Evolutionary conservation across 495 filamentous ascomycete species (phyloP), one percentile per base, ranked within the genome.

Genomic region (Thozetella sp.): DNA sequence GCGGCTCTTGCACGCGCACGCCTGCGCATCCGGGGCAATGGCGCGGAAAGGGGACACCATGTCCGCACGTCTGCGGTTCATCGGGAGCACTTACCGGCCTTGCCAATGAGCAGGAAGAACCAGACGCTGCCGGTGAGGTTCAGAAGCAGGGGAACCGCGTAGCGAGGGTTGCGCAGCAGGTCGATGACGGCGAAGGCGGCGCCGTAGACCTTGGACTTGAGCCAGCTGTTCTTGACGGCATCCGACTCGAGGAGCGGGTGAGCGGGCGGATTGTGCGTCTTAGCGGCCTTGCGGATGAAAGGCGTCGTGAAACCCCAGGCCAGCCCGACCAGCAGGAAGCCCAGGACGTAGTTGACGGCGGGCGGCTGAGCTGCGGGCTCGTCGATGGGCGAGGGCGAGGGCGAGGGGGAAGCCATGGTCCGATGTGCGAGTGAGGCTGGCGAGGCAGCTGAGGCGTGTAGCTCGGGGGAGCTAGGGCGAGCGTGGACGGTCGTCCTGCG

Each of bases 101-200:
- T 84, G 56, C 95, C 95, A 79, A 99, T 91, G 61, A 99, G 76
- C 64, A 97, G 71, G 68, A 99, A 99, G 67, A 99, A 99, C 95
- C 95, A 99, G 61, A 99, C 82, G 67, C 92, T 96, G 58, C 95
- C 95, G 30, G 95, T 97, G 64, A 97, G 72, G 67, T 99, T 99
- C 25, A 97, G 79, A 53, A 97, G 75, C 65, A 99, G 70, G 24
- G 94, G 94, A 34, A 96, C 69, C 12, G 92, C 89, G 73, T 99
- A 99, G 24, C 83, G 83, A 51, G 93, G 93, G 57, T 90, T 93
- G 50, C 83, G 76, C 12, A 98, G 74, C 65, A 97, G 73, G 71
- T 96, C 95, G 9, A 86, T 62, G 17, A 94, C 89, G 15, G 86
- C 92, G 67, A 89, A 94, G 55, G 88, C 80, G 0, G 85, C 71